These are phyloP conservation scores for Rhodotorula kratochvilovae DNA, from an alignment of 768 basidiomycete species.

Conservation along the genomic window DNA sequence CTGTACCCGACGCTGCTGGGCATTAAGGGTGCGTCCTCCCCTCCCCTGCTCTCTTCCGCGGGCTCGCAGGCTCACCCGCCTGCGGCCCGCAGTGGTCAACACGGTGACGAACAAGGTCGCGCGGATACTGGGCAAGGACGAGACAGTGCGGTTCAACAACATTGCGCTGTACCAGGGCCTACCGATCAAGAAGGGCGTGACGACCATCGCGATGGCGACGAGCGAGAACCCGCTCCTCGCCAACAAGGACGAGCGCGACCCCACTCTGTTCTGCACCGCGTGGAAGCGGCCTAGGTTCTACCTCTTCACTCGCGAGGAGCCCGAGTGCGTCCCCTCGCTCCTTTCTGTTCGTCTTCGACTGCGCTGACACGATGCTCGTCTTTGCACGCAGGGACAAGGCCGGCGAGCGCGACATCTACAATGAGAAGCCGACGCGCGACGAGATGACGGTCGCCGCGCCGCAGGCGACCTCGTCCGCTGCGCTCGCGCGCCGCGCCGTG, in stretches of 20 bases:
- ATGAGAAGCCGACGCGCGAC: constrained; percentile 92
- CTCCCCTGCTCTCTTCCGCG: background rate
- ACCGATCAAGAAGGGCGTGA: constrained; percentile 76
- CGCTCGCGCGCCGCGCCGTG: constrained; percentile 70
- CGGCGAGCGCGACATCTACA: constrained; percentile 90
- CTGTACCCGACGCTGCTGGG: constrained; percentile 90
- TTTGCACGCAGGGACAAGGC: constrained; percentile 66
- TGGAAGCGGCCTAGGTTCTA: constrained; percentile 92
- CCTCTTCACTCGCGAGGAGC: constrained; percentile 83
- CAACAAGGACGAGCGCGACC: constrained; percentile 76
- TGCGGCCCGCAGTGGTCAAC: constrained; percentile 68
- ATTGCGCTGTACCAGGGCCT: constrained; percentile 87
- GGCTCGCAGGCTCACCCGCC: background rate
- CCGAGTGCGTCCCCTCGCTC: constrained; percentile 61
- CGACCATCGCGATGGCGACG: constrained; percentile 88
- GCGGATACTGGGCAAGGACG: constrained; percentile 85
- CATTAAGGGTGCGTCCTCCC: constrained; percentile 68
- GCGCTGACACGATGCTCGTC: background rate
- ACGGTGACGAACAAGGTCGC: constrained; percentile 87
- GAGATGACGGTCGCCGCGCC: constrained; percentile 81
- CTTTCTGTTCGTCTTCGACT: background rate
- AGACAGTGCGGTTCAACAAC: constrained; percentile 83
- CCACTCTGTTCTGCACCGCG: constrained; percentile 85
- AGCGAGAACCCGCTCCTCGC: constrained; percentile 92
- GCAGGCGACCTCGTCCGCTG: constrained; percentile 47